Evolutionary conservation across 1,284 basidiomycete genomes (phyloP).

Genomic region (Neonothopanus nambi): DNA sequence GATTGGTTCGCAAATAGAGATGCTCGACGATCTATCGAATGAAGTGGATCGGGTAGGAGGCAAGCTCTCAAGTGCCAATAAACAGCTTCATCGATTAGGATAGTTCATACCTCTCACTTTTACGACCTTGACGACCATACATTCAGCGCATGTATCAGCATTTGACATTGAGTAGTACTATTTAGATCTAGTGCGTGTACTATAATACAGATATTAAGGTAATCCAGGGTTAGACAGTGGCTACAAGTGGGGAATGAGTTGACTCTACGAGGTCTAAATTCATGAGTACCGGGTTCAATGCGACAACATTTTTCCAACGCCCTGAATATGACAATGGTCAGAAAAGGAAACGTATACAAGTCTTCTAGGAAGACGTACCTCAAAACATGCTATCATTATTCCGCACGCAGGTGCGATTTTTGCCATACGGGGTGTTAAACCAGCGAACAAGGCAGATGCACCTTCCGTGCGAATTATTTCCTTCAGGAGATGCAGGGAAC

Average conservation of each 20-base stretch:
- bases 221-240: not conserved
- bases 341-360: slow-evolving; percentile 6
- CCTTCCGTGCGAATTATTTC: slow-evolving; percentile 84
- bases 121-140: slow-evolving; percentile 7
- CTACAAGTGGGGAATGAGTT: not conserved
- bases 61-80: slow-evolving; percentile 80
- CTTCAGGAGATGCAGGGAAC: slow-evolving; percentile 63
- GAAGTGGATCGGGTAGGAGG: slow-evolving; percentile 75
- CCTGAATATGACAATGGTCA: slow-evolving; percentile 38
- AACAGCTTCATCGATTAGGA: slow-evolving; percentile 76
- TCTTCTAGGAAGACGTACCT: slow-evolving; percentile 50
- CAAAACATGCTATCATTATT: slow-evolving; percentile 95
- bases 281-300: slow-evolving; percentile 23
- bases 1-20: slow-evolving; percentile 82
- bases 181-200: slow-evolving; percentile 1
- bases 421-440: slow-evolving; percentile 84
- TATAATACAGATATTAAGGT: not conserved
- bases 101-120: slow-evolving; percentile 27
- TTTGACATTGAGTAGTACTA: slow-evolving; percentile 14
- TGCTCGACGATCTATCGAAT: slow-evolving; percentile 77
- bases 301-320: slow-evolving; percentile 52
- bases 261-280: no score
- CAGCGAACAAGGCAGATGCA: slow-evolving; percentile 76
- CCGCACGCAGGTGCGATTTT: slow-evolving; percentile 99
- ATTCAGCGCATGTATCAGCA: slow-evolving; percentile 2